These are phyloP conservation scores for Mrakia hoshinonis DNA, from an alignment of 768 basidiomycete species.

Conservation along the genomic window DNA sequence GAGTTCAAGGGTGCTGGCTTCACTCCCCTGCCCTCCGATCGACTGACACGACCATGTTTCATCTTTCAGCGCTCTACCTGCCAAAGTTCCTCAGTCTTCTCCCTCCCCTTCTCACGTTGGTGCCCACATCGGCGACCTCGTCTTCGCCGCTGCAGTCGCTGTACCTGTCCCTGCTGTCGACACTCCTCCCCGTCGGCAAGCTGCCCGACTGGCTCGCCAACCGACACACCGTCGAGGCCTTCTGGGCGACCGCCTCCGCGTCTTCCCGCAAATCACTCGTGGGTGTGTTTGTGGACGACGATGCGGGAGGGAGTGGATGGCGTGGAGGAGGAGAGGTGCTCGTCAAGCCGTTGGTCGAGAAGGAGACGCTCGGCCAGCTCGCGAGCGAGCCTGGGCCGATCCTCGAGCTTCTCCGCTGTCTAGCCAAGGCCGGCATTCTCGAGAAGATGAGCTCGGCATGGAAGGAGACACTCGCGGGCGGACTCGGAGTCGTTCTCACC, in stretches of 20 bases:
- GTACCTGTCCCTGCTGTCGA: conserved; percentile 20
- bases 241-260: conserved; percentile 3
- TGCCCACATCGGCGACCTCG: background rate
- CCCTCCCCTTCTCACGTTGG: conserved; percentile 10
- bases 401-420: conserved; percentile 9
- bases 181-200: conserved; percentile 22
- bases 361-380: conserved; percentile 11
- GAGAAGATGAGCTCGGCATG: conserved; percentile 20
- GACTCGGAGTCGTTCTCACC: conserved; percentile 1
- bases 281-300: conserved; percentile 19
- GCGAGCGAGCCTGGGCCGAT: background rate
- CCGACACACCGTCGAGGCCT: conserved; percentile 11
- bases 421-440: conserved; percentile 16
- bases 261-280: conserved; percentile 22
- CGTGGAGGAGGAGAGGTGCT: conserved; percentile 27
- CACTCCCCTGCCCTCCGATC: background rate
- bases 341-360: conserved; percentile 12
- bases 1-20: background rate
- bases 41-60: background rate
- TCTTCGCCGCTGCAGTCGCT: conserved; percentile 19
- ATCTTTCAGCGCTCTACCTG: conserved; percentile 3
- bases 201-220: conserved; percentile 26
- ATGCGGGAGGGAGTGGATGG: conserved; percentile 18
- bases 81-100: conserved; percentile 23
- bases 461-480: conserved; percentile 20